These are phyloP conservation scores for Kluyveromyces marxianus DNA, from an alignment of 1,139 yeast species.

Conservation along the genomic window DNA sequence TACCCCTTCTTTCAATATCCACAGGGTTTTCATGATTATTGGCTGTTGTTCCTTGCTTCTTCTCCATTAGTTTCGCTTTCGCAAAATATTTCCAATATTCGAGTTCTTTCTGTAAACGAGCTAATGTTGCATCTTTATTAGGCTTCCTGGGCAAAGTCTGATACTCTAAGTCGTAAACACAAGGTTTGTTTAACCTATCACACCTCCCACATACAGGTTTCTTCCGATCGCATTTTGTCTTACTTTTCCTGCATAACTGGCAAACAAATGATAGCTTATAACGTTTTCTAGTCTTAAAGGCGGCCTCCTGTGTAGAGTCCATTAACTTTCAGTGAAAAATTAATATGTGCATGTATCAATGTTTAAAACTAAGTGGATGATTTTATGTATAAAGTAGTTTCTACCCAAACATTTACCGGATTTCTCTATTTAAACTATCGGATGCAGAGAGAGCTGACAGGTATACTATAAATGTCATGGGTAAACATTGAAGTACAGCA, in stretches of 20 bases:
- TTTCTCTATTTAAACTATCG: too few relatives aligned
- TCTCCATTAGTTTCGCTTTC: neutral
- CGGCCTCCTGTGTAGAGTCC: neutral
- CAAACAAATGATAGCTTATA: constrained; percentile 30
- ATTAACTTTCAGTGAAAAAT: neutral
- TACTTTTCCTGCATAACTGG: constrained; percentile 26
- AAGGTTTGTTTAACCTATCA: constrained; percentile 18
- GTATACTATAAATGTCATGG: too few relatives aligned
- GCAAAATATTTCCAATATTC: constrained; percentile 23
- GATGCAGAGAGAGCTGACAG: too few relatives aligned
- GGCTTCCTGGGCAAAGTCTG: constrained; percentile 28
- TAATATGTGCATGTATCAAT: neutral
- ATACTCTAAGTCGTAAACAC: constrained; percentile 28
- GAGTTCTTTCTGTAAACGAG: constrained; percentile 25
- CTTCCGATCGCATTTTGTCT: constrained; percentile 29
- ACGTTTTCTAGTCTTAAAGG: constrained; percentile 13
- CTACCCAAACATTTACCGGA: too few relatives aligned
- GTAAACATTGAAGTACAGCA: too few relatives aligned
- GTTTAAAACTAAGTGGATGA: neutral
- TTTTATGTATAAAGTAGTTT: too few relatives aligned
- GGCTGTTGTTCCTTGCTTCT: neutral
- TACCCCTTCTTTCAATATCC: too few relatives aligned
- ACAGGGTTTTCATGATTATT: neutral
- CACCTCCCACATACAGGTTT: constrained; percentile 29
- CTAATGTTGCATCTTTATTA: constrained; percentile 26